A percentile compares a stretch with the other conserved stretches of the same genome.
These are phyloP conservation scores for Amanita molliuscula DNA, from an alignment of 768 basidiomycete species.

Conservation along the genomic window DNA sequence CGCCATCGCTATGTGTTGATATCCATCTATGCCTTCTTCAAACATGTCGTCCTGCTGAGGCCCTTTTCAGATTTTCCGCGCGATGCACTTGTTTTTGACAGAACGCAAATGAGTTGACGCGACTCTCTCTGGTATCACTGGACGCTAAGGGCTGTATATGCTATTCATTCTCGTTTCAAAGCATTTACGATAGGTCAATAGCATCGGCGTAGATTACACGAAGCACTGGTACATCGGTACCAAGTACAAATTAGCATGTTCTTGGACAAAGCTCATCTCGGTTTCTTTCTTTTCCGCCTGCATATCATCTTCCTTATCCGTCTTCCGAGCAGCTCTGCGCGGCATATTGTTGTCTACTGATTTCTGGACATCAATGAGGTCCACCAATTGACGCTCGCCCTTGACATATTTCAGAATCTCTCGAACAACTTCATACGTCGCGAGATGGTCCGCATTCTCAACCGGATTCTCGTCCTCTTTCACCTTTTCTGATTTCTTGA, in stretches of 20 bases:
- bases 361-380: slow-evolving; percentile 26
- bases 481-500: slow-evolving; percentile 2
- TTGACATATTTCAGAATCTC: slow-evolving; percentile 10
- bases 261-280: not conserved
- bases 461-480: slow-evolving; percentile 6
- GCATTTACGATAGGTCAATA: no score
- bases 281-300: not conserved
- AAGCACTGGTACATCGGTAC: not conserved
- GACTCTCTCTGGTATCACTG: no score
- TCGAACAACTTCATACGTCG: slow-evolving; percentile 12
- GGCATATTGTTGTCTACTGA: slow-evolving; percentile 21
- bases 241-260: not conserved
- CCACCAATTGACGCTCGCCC: slow-evolving; percentile 19
- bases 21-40: no score
- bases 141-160: no score
- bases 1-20: no score
- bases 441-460: slow-evolving; percentile 9
- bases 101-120: no score
- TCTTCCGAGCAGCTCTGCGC: not conserved
- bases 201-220: no score
- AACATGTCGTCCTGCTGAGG: no score
- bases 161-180: no score
- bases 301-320: not conserved
- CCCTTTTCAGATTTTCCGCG: no score
- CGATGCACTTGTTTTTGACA: no score